Conservation (phyloP, 139 green algal species). For the Chlamydomonas sp. region DNA sequence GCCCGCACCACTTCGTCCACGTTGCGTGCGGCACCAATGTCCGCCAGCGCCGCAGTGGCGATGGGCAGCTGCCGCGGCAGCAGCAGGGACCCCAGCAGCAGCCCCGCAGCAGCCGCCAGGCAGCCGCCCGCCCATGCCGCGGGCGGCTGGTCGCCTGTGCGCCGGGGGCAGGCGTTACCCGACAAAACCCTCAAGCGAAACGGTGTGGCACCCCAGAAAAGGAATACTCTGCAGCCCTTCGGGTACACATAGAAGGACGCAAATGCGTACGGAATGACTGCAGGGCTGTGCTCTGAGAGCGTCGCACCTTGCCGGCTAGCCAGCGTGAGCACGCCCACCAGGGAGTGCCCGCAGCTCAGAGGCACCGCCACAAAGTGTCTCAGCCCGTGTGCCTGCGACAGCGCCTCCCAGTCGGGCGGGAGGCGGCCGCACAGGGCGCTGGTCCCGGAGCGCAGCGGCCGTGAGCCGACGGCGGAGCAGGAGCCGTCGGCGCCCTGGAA, state of each 20-base stretch:
- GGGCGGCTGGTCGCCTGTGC: not conserved
- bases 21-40: slow-evolving; percentile 13
- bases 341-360: not conserved
- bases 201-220: too few relatives aligned
- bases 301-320: not conserved
- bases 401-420: slow-evolving; percentile 6
- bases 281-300: too few relatives aligned
- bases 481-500: too few relatives aligned
- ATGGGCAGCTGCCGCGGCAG: slow-evolving; percentile 3
- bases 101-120: not conserved
- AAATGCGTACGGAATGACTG: too few relatives aligned
- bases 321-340: slow-evolving; percentile 24
- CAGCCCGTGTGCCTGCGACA: not conserved
- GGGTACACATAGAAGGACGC: too few relatives aligned
- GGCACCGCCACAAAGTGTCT: slow-evolving; percentile 10
- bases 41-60: not conserved
- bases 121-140: not conserved
- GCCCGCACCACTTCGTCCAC: slow-evolving; percentile 27
- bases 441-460: too few relatives aligned
- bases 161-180: not conserved
- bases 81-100: slow-evolving; percentile 11
- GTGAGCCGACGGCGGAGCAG: too few relatives aligned
- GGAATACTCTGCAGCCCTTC: too few relatives aligned
- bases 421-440: not conserved
- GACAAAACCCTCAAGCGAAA: too few relatives aligned